Percentiles rank a stretch among this genome's conserved stretches.
These are phyloP conservation scores for Arabidopsis lyrata DNA, from an alignment of 441 rosid genomes.

Conservation along the genomic window DNA sequence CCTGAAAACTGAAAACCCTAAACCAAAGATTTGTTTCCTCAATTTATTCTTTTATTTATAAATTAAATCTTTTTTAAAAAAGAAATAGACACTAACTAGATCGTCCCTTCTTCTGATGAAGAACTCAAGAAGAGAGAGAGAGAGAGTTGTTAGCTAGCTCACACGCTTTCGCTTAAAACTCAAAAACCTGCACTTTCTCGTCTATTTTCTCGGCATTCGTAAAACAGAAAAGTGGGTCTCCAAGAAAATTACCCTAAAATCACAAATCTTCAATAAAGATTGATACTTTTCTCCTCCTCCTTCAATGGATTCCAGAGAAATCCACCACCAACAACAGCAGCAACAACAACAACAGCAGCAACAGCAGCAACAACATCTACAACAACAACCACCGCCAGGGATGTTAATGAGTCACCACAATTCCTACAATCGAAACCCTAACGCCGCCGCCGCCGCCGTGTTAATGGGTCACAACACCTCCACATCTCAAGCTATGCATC, in stretches of 20 bases:
- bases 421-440: constrained; percentile 48
- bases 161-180: constrained; percentile 49
- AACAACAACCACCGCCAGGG: constrained; percentile 50
- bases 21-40: constrained; percentile 8
- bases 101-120: constrained; percentile 15
- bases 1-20: constrained; percentile 17
- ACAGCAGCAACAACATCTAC: constrained; percentile 42
- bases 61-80: neutral
- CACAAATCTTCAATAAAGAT: constrained; percentile 1
- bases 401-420: constrained; percentile 55
- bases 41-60: neutral
- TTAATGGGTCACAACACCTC: constrained; percentile 51
- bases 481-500: constrained; percentile 45
- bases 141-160: constrained; percentile 49
- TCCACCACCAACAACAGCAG: constrained; percentile 41
- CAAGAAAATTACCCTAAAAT: constrained; percentile 5
- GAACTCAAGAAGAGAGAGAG: constrained; percentile 7
- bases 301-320: constrained; percentile 75
- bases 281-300: neutral
- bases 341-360: constrained; percentile 41
- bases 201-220: constrained; percentile 43
- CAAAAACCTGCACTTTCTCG: constrained; percentile 46
- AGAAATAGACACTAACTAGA: neutral
- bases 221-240: constrained; percentile 34
- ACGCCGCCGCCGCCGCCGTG: constrained; percentile 42